Evolutionary conservation across 2,329 filamentous ascomycete genomes (phyloP).

Genomic region (Fusarium transvaalense): DNA sequence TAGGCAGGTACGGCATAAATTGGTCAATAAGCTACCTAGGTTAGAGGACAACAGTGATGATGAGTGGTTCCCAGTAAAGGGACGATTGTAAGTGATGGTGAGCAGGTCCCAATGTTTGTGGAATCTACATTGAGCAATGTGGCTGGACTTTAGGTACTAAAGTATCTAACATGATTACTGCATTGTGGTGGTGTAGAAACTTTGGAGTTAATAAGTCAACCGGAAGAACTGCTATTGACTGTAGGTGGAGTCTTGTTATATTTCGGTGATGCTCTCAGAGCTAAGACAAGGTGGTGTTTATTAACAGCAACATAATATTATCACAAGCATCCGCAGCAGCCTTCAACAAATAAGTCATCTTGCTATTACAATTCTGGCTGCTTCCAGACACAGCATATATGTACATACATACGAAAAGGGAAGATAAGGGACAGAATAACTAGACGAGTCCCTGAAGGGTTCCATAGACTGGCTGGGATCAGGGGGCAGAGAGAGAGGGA

Average conservation of each 20-base stretch:
- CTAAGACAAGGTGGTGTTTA: not conserved
- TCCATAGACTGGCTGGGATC: conserved; percentile 25
- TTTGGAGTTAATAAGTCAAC: conserved; percentile 7
- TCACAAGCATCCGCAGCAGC: conserved; percentile 6
- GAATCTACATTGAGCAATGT: conserved; percentile 22
- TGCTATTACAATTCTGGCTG: conserved; percentile 11
- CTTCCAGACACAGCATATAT: conserved; percentile 3
- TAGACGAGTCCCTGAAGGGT: conserved; percentile 21
- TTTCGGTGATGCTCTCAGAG: conserved; percentile 12
- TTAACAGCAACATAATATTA: not conserved
- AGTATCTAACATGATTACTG: conserved; percentile 6
- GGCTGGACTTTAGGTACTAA: conserved; percentile 15
- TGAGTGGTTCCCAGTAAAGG: conserved; percentile 21
- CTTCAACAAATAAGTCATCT: conserved; percentile 1
- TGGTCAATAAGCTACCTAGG: not conserved
- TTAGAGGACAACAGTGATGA: not conserved
- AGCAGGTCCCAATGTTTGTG: conserved; percentile 6
- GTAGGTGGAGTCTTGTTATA: conserved; percentile 4
- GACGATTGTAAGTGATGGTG: conserved; percentile 8
- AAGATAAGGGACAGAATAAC: conserved; percentile 25
- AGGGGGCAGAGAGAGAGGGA: conserved; percentile 39
- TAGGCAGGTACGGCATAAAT: conserved; percentile 8
- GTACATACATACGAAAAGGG: not conserved
- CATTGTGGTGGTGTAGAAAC: conserved; percentile 21
- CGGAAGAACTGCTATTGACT: not conserved